phyloP scores from a whole-genome alignment of 768 basidiomycete genomes.

The Termitomyces sp. region DNA sequence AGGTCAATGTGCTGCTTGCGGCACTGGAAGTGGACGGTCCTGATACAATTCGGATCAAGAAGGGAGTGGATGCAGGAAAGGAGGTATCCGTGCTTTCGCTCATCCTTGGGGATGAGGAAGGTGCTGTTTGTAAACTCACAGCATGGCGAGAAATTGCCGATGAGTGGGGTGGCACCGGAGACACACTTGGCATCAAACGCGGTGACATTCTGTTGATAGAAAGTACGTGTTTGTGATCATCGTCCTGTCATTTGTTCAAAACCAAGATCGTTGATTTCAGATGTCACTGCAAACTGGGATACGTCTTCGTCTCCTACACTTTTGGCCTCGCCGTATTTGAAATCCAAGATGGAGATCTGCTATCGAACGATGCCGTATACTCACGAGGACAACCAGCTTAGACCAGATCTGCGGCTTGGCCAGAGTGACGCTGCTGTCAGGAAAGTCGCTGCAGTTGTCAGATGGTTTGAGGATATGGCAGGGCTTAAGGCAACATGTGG shows the following conservation, averaged over 20 bases:
- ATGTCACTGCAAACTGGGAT: slow-evolving; percentile 50
- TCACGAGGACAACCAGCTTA: slow-evolving; percentile 53
- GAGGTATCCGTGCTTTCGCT: slow-evolving; percentile 67
- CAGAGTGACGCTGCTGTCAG: slow-evolving; percentile 66
- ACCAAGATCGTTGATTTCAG: slow-evolving; percentile 28
- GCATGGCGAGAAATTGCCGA: slow-evolving; percentile 81
- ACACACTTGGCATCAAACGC: slow-evolving; percentile 47
- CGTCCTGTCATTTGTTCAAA: not conserved
- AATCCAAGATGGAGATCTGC: slow-evolving; percentile 63
- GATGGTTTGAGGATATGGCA: slow-evolving; percentile 75
- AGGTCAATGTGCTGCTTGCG: slow-evolving; percentile 59
- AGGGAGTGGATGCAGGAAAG: slow-evolving; percentile 66
- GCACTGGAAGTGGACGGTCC: slow-evolving; percentile 78
- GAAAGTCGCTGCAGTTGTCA: slow-evolving; percentile 60
- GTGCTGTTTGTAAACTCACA: slow-evolving; percentile 65
- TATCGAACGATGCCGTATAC: slow-evolving; percentile 74
- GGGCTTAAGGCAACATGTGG: slow-evolving; percentile 35
- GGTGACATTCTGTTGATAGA: slow-evolving; percentile 73
- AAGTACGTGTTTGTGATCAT: slow-evolving; percentile 41
- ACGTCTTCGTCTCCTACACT: slow-evolving; percentile 43
- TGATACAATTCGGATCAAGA: slow-evolving; percentile 62
- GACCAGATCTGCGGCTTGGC: slow-evolving; percentile 73
- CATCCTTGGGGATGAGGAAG: slow-evolving; percentile 72
- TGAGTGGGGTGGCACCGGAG: slow-evolving; percentile 54
- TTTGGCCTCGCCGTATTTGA: slow-evolving; percentile 67